Conservation (phyloP, 1,284 basidiomycete species). For the Afroboletus lepidellus region DNA sequence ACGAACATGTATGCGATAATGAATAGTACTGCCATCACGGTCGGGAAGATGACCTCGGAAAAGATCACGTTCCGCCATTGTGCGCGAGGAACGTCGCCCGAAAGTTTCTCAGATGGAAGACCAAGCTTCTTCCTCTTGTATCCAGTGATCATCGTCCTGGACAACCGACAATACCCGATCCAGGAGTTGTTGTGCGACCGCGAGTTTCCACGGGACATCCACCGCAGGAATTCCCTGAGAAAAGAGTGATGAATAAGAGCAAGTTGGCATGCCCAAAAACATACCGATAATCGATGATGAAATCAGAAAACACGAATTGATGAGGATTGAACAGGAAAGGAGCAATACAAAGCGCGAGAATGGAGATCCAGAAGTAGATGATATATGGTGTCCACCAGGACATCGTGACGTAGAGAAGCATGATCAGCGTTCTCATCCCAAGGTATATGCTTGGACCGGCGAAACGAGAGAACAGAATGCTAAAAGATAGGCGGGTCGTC, state of each 20-base stretch:
- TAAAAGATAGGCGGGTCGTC: conserved; percentile 90
- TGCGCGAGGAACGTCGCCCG: conserved; percentile 87
- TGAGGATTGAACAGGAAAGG: conserved; percentile 98
- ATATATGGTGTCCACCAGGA: conserved; percentile 87
- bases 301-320: conserved; percentile 93
- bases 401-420: conserved; percentile 89
- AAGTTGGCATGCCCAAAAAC: conserved; percentile 15
- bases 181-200: conserved; percentile 95
- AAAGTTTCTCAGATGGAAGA: conserved; percentile 92
- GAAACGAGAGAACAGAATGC: conserved; percentile 92
- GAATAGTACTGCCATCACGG: conserved; percentile 81
- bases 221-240: conserved; percentile 86
- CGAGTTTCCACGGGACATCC: conserved; percentile 97
- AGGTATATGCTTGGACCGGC: conserved; percentile 96
- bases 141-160: conserved; percentile 93
- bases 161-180: conserved; percentile 95
- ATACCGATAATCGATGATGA: conserved; percentile 91
- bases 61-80: conserved; percentile 87
- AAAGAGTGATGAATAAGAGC: conserved; percentile 11
- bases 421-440: conserved; percentile 86
- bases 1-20: conserved; percentile 89
- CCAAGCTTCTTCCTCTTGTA: conserved; percentile 97
- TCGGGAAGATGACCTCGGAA: conserved; percentile 85
- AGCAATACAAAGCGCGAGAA: conserved; percentile 83
- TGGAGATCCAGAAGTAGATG: conserved; percentile 95